Percentiles rank a stretch among this genome's conserved stretches.
Evolutionary conservation across 1,139 yeast species (phyloP).

Genomic region (Candida glucosophila): DNA sequence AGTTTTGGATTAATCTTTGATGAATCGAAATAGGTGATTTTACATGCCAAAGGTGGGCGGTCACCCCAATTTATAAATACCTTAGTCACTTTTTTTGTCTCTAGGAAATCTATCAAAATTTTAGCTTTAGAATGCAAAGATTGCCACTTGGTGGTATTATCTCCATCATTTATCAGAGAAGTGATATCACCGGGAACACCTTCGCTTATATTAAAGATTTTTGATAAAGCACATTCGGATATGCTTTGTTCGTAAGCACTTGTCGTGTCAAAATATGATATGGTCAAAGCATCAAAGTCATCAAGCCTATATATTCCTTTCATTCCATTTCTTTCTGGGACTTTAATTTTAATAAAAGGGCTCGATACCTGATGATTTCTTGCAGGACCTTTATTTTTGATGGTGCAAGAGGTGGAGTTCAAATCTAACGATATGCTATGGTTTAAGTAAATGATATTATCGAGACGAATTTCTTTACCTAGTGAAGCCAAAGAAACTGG

Average conservation of each 20-base stretch:
- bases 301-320: slow-evolving; percentile 32
- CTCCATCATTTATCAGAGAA: slow-evolving; percentile 64
- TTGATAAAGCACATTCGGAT: slow-evolving; percentile 54
- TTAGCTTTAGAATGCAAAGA: slow-evolving; percentile 19
- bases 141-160: slow-evolving; percentile 75
- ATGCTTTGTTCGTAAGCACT: slow-evolving; percentile 38
- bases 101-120: slow-evolving; percentile 36
- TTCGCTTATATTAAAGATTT: slow-evolving; percentile 34
- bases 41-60: slow-evolving; percentile 41
- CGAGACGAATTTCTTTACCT: slow-evolving; percentile 47
- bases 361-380: slow-evolving; percentile 4
- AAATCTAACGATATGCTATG: slow-evolving; percentile 48
- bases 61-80: slow-evolving; percentile 43
- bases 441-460: slow-evolving; percentile 55
- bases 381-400: slow-evolving; percentile 36
- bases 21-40: too few relatives aligned
- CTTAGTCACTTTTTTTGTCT: slow-evolving; percentile 17
- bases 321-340: slow-evolving; percentile 41
- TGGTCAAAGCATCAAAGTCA: slow-evolving; percentile 34
- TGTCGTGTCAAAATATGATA: slow-evolving; percentile 48
- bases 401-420: slow-evolving; percentile 36
- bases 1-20: too few relatives aligned
- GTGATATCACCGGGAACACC: slow-evolving; percentile 64
- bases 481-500: slow-evolving; percentile 55
- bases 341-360: slow-evolving; percentile 16